Base-by-base conservation (phyloP, 2,329 filamentous ascomycete genomes). In the Talaromyces funiculosus region DNA sequence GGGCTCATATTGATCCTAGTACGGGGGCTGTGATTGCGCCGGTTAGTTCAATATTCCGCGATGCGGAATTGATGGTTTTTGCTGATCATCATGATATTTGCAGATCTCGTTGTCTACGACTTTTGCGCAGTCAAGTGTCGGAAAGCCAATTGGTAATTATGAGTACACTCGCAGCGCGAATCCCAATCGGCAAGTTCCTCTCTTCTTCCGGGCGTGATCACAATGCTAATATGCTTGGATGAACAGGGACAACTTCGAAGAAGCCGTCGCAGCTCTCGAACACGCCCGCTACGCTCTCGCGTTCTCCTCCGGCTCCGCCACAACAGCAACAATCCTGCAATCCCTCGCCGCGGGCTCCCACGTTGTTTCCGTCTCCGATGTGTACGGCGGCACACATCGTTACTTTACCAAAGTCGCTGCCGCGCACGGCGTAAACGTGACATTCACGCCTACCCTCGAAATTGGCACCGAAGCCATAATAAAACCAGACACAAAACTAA, bases 331-430 rank as follows among this genome's bases (percentile, higher is more conserved):
- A 68, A 91, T 99, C 71, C 85, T 99, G 61, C 94, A 97, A 79
- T 94, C 90, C 67, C 85, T 99, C 61, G 92, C 93, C 24, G 83
- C 89, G 12, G 92, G 92, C 64, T 94, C 90, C 53, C 94, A 99
- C 78, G 90, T 99, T 70, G 88, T 99, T 69, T 97, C 92, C 63
- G 91, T 99, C 53, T 96, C 92, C 49, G 94, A 99, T 75, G 92
- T 99, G 69, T 99, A 99, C 76, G 94, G 94, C 68, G 94, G 94
- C 68, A 99, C 94, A 43, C 94, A 99, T 80, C 85, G 94, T 71
- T 99, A 99, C 82, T 99, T 99, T 82, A 99, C 94, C 66, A 92
- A 97, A 79, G 94, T 97, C 55, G 94, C 94, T 61, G 87, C 90
- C 70, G 92, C 94, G 26, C 94, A 99, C 76, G 91, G 93, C 69